A percentile compares a stretch with the other conserved stretches of the same genome.
Evolutionary conservation across 2,329 filamentous ascomycete species (phyloP).

Genomic region (Apiospora malaysiana): DNA sequence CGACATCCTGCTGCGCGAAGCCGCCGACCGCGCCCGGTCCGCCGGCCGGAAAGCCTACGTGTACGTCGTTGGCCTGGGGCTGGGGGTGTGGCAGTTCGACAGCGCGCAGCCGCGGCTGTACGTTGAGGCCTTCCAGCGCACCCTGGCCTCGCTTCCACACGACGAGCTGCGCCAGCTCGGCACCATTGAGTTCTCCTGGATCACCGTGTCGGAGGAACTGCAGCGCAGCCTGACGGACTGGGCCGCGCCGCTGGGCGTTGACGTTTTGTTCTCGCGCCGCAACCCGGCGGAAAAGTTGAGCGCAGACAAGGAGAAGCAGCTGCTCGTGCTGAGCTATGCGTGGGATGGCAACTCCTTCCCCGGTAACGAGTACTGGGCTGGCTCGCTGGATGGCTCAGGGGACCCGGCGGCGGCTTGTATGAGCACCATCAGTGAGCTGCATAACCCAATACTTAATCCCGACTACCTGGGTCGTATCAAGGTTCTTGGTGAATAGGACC

Average conservation of each 20-base stretch:
- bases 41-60: constrained; percentile 35
- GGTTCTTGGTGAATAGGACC: constrained; percentile 25
- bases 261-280: constrained; percentile 33
- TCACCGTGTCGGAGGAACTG: constrained; percentile 15
- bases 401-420: constrained; percentile 43
- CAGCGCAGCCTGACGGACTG: background rate
- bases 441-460: constrained; percentile 40
- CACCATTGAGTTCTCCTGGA: constrained; percentile 36
- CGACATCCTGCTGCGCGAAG: constrained; percentile 39
- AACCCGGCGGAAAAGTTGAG: constrained; percentile 35
- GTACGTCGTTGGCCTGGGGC: constrained; percentile 40
- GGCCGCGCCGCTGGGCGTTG: constrained; percentile 23
- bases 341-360: constrained; percentile 43
- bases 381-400: constrained; percentile 32
- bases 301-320: constrained; percentile 26
- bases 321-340: constrained; percentile 40
- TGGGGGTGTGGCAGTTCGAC: constrained; percentile 35
- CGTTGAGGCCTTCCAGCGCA: constrained; percentile 30
- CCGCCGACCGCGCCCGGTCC: constrained; percentile 32
- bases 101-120: constrained; percentile 30
- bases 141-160: constrained; percentile 26
- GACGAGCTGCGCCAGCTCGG: constrained; percentile 28
- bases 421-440: constrained; percentile 41
- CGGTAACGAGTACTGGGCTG: constrained; percentile 42
- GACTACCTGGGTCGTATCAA: constrained; percentile 33